Percentiles rank a stretch among this genome's conserved stretches.
These are phyloP conservation scores for Penicillium paxilli DNA, from an alignment of 495 filamentous ascomycete genomes.

Conservation along the genomic window DNA sequence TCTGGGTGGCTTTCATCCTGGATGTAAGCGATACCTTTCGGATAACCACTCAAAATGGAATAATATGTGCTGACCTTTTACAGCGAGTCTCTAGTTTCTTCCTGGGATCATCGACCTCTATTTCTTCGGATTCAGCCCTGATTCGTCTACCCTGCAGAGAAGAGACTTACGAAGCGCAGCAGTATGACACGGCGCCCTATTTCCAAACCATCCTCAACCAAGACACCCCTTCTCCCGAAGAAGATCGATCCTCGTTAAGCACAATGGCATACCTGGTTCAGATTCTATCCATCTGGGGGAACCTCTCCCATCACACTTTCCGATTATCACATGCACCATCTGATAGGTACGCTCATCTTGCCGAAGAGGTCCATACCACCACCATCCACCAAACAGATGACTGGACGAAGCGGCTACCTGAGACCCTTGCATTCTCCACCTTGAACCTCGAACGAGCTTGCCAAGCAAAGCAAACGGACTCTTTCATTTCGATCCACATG, in stretches of 20 bases:
- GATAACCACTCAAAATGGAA: neutral
- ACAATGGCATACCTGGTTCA: constrained; percentile 61
- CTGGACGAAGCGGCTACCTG: constrained; percentile 47
- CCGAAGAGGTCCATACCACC: constrained; percentile 51
- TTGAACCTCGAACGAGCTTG: constrained; percentile 52
- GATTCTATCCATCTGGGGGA: constrained; percentile 62
- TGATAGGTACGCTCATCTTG: constrained; percentile 39
- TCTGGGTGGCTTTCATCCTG: constrained; percentile 65
- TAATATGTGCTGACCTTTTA: constrained; percentile 1
- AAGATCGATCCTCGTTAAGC: constrained; percentile 41
- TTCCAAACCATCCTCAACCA: constrained; percentile 53
- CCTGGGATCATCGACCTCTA: constrained; percentile 40
- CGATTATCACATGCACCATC: constrained; percentile 51
- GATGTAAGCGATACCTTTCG: constrained; percentile 46
- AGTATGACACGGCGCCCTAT: constrained; percentile 51
- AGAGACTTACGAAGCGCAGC: constrained; percentile 56
- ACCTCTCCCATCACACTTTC: constrained; percentile 59
- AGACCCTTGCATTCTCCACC: constrained; percentile 45
- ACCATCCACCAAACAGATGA: constrained; percentile 50
- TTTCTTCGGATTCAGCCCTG: constrained; percentile 57
- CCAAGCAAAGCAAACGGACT: constrained; percentile 44
- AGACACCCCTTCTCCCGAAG: constrained; percentile 16
- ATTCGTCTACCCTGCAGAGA: constrained; percentile 61
- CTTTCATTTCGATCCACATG: constrained; percentile 60
- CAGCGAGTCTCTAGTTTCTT: constrained; percentile 60